Conservation (phyloP, 441 rosid species). For the Dalechampia spathulata region DNA sequence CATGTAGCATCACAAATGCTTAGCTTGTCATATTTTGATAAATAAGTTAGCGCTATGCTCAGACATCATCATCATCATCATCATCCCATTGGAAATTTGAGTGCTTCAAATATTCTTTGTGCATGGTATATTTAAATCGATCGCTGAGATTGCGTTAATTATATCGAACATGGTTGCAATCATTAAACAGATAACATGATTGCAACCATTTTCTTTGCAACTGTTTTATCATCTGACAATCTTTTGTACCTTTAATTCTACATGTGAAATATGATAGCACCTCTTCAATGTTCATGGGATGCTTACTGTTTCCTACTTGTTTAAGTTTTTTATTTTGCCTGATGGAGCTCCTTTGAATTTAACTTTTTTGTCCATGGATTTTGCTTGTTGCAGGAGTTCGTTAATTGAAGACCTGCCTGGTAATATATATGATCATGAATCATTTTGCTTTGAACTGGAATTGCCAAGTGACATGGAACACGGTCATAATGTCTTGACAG, state of each 20-base stretch:
- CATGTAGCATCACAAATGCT: constrained; percentile 25
- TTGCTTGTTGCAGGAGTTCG: constrained; percentile 46
- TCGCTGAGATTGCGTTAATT: constrained; percentile 4
- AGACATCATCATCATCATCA: too few species aligned
- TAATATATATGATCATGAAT: constrained; percentile 23
- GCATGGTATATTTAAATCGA: neutral
- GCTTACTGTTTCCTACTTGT: constrained; percentile 3
- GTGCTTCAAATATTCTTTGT: constrained; percentile 12
- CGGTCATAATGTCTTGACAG: constrained; percentile 11
- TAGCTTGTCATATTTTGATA: constrained; percentile 18
- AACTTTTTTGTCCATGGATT: constrained; percentile 3
- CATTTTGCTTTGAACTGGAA: constrained; percentile 24
- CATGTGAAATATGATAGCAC: constrained; percentile 2
- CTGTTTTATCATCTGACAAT: constrained; percentile 5
- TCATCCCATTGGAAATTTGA: constrained; percentile 32
- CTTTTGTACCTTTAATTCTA: constrained; percentile 1
- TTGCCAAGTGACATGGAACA: constrained; percentile 15
- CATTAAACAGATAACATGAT: constrained; percentile 8
- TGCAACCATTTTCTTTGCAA: constrained; percentile 13
- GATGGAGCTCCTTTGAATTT: constrained; percentile 8
- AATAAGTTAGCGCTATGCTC: constrained; percentile 19
- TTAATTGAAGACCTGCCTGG: constrained; percentile 44
- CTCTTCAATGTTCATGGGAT: constrained; percentile 22
- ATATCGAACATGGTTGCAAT: constrained; percentile 7
- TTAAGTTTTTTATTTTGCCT: neutral